Evolutionary conservation across 768 basidiomycete genomes (phyloP).

Genomic region (Boletus rubropictus): DNA sequence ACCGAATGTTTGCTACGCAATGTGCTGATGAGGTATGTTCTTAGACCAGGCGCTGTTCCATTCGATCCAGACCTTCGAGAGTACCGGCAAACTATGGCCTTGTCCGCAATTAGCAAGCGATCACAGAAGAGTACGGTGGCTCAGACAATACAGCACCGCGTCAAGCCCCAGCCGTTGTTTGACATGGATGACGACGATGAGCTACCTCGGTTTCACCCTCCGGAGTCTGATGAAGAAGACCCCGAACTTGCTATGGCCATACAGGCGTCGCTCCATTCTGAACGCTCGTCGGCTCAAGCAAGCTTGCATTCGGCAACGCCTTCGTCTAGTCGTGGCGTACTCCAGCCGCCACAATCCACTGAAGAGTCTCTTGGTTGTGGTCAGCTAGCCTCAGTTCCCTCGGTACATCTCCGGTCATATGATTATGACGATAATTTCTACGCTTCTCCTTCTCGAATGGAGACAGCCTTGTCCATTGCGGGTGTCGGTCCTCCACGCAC

Average conservation of each 20-base stretch:
- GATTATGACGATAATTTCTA: slow-evolving; percentile 44
- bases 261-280: slow-evolving; percentile 50
- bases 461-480: slow-evolving; percentile 62
- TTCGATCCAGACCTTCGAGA: slow-evolving; percentile 61
- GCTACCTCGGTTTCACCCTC: slow-evolving; percentile 14
- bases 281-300: background rate
- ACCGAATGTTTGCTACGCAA: background rate
- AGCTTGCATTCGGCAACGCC: background rate
- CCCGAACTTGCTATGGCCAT: slow-evolving; percentile 54
- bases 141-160: slow-evolving; percentile 33
- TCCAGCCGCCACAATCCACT: slow-evolving; percentile 5
- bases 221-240: slow-evolving; percentile 44
- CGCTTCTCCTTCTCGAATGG: slow-evolving; percentile 51
- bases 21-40: slow-evolving; percentile 10
- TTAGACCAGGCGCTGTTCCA: slow-evolving; percentile 28
- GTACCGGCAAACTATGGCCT: slow-evolving; percentile 55
- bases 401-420: slow-evolving; percentile 2
- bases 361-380: background rate
- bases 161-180: slow-evolving; percentile 45
- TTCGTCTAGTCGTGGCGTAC: slow-evolving; percentile 1
- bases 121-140: slow-evolving; percentile 30
- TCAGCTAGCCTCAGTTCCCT: background rate
- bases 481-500: slow-evolving; percentile 42
- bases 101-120: slow-evolving; percentile 52
- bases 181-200: slow-evolving; percentile 46